Percentiles rank a stretch among this genome's conserved stretches.
These are phyloP conservation scores for Rhododendron simsii DNA, from an alignment of 148 eudicot species.

Conservation along the genomic window DNA sequence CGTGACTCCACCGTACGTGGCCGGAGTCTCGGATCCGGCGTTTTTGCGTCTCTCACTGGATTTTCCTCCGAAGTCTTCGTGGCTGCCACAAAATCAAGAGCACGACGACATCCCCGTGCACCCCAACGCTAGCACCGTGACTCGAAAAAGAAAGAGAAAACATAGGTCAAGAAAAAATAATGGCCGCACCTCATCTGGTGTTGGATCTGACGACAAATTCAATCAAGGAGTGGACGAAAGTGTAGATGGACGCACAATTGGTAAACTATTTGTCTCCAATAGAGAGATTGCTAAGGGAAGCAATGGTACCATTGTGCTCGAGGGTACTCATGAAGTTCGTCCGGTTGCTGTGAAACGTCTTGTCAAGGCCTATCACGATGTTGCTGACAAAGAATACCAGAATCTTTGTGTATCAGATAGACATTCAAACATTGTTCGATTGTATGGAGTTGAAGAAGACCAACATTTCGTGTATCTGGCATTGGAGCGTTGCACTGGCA, in stretches of 20 bases:
- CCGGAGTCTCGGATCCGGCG: too few relatives aligned
- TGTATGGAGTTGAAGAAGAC: slow-evolving; percentile 80
- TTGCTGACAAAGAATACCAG: slow-evolving; percentile 84
- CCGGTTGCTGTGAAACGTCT: slow-evolving; percentile 91
- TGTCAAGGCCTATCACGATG: slow-evolving; percentile 76
- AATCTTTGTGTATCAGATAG: slow-evolving; percentile 84
- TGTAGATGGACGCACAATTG: slow-evolving; percentile 49
- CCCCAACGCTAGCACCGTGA: too few relatives aligned
- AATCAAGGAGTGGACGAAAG: slow-evolving; percentile 30
- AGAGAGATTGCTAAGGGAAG: slow-evolving; percentile 91
- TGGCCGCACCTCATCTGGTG: slow-evolving; percentile 15
- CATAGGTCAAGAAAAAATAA: slow-evolving; percentile 50
- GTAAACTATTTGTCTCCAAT: slow-evolving; percentile 56
- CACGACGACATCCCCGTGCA: too few relatives aligned
- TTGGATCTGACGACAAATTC: slow-evolving; percentile 25
- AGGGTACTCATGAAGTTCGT: slow-evolving; percentile 69
- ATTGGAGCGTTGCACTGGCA: slow-evolving; percentile 79
- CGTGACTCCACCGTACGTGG: too few relatives aligned
- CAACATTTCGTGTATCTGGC: slow-evolving; percentile 77
- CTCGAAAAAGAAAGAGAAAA: too few relatives aligned
- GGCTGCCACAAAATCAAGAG: too few relatives aligned
- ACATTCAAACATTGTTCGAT: slow-evolving; percentile 80
- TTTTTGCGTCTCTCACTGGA: too few relatives aligned
- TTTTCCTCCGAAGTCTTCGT: too few relatives aligned
- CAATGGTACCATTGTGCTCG: slow-evolving; percentile 87